Evolutionary conservation across 108 stramenopile genomes (phyloP), one percentile per base, ranked within the genome.

Genomic region (Cyclostephanos tholiformis): DNA sequence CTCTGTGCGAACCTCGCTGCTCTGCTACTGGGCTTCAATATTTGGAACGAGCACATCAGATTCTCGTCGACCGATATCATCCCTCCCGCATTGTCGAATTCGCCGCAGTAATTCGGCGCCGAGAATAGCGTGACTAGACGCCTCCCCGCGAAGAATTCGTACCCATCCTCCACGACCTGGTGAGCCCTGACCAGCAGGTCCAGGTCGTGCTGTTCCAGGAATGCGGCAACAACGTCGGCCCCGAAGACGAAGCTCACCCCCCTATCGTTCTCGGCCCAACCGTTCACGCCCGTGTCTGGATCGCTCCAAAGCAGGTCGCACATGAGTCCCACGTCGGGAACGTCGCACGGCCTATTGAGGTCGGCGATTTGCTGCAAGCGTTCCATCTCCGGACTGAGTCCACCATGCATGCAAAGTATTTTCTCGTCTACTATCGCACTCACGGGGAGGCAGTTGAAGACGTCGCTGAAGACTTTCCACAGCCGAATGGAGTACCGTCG

Each of bases 101-200:
- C 90, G 17, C 90, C 90, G 72, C 92, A 91, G 75, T 93, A 93
- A 75, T 93, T 93, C 16, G 92, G 92, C 13, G 89, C 90, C 41
- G 84, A 85, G 70, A 91, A 92, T 16, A 97, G 75, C 9, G 96
- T 97, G 5, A 97, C 96, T 2, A 97, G 84, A 23, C 86, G 77
- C 12, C 95, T 71, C 17, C 88, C 89, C 10, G 93, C 95, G 53
- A 94, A 90, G 75, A 91, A 89, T 72, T 97, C 96, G 69, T 98
- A 97, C 39, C 97, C 97, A 71, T 98, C 97, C 75, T 97, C 97
- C 13, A 97, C 97, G 5, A 98, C 96, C 79, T 98, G 97, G 80
- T 98, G 97, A 1, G 97, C 97, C 25, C 97, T 81, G 63, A 96
- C 96, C 58, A 98, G 69, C 27, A 98, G 84, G 60, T 96, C 95